Evolutionary conservation across 768 basidiomycete genomes (phyloP), one percentile per base, ranked within the genome.

Genomic region (Mycena galopus): DNA sequence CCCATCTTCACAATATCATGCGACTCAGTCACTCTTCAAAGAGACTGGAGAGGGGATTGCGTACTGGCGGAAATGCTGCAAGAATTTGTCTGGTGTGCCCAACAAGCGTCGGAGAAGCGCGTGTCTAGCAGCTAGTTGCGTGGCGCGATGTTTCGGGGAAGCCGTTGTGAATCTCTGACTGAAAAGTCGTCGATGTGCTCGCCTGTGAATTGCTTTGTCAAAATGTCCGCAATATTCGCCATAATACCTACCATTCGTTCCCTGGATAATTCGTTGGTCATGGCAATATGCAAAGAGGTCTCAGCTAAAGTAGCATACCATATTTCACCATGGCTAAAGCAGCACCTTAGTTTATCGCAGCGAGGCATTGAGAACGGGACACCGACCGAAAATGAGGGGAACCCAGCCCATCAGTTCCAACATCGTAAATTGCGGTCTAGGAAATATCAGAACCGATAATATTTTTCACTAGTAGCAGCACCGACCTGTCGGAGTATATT

Each of bases 91-190:
- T 8, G 82, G 81, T 11, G 77, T 68, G 21, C 81, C 77, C 7
- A 81, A 77, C 19, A 83, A 67, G 17, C 77, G 75, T n/a, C 67
- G 73, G 17, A 83, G 77, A 17, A 85, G 75, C 16, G 74, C 47
- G 55, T 78, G 79, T 3, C 81, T 78, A 11, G 79, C 80, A 50
- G 77, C 77, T 19, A 78, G 32, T 66, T 79, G 74, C 29, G 73
- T 19, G 78, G 72, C 33, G n/a, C 77, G 76, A 64, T 81, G 84
- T 33, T 73, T 73, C 11, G 66, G 62, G 8, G 74, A 74, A 2
- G 79, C 78, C 19, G 77, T 75, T 60, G 82, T 77, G 58, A 85
- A 81, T 53, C 81, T 76, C 47, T 80, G 76, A 30, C 81, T 80
- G 69, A 84, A 77, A 8, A 80, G 42, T 14, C 79, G 74, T 21